These are phyloP conservation scores for Acer campestre DNA, from an alignment of 345 rosid genomes.

Conservation along the genomic window DNA sequence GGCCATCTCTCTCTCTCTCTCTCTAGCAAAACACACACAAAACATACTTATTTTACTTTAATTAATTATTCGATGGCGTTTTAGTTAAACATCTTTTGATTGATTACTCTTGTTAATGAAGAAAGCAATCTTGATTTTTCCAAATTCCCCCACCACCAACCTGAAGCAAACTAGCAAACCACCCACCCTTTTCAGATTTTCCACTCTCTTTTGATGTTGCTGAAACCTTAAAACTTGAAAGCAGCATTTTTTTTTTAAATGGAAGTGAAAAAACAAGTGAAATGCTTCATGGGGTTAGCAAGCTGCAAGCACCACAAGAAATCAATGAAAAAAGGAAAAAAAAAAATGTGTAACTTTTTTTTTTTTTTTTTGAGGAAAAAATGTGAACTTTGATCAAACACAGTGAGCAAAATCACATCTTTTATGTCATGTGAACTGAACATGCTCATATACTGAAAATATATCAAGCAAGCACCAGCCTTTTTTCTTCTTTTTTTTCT, in stretches of 20 bases:
- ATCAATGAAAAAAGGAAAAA: not conserved
- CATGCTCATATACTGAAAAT: conserved; percentile 3
- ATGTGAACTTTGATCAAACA: not conserved
- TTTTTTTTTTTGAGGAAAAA: not conserved
- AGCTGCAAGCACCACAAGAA: not conserved
- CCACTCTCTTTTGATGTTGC: not conserved
- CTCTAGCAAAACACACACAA: not conserved
- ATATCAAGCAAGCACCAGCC: conserved; percentile 9
- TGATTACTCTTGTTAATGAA: not conserved
- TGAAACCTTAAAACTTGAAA: conserved; percentile 13
- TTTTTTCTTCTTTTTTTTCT: not conserved
- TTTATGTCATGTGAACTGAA: conserved; percentile 13
- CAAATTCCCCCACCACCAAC: conserved; percentile 23
- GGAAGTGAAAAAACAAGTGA: not conserved
- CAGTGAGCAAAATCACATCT: not conserved
- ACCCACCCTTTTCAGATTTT: not conserved
- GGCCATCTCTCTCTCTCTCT: conserved; percentile 16
- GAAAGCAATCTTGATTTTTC: conserved; percentile 10
- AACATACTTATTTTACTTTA: not conserved
- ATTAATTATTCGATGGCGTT: not conserved
- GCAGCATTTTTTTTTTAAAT: no score
- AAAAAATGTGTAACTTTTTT: not conserved
- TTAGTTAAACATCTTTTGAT: not conserved
- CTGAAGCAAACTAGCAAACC: conserved; percentile 19
- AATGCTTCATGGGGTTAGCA: not conserved